Base-by-base conservation (phyloP, 1,284 basidiomycete species). In the Sanghuangporus baumii region DNA sequence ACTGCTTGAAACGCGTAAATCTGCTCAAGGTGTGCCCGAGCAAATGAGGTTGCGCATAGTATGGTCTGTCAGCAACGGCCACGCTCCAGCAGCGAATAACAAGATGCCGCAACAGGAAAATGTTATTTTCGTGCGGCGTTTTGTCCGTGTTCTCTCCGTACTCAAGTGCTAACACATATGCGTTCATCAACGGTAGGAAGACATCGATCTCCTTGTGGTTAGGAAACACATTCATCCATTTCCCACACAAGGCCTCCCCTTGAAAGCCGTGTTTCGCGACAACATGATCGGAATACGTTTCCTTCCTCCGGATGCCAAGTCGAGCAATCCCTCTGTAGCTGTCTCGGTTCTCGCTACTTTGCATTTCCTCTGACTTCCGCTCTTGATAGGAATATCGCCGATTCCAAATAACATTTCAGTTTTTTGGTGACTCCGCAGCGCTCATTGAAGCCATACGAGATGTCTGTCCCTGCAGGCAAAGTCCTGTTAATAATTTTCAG, bases 261-360 rank as follows among this genome's bases (percentile, higher is more conserved):
- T 91, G 41, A 91, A 89, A 71, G 89, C 87, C 6, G 87, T 90
- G 5, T 89, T 88, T 70, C 83, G 88, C 34, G 88, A 88, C 59
- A 76, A 79, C 12, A 77, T 86, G 0, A 85, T 91, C 41, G 89
- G 89, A 8, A 81, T 92, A 61, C 83, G 89, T 23, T 91, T 91
- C 69, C 75, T 88, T 47, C 76, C 67, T 79, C 81, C 48, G 77
- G 74, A 40, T 8, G 61, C 70, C 6, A 67, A 77, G 11, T 69
- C 76, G 37, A 76, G 72, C 50, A 68, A 72, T 40, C 70, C 70
- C 26, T 79, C 80, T 57, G 84, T 82, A 73, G 68, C 75, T 11
- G 26, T 16, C 34, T 43, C 11, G n/a, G 31, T 54, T 34, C 2
- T 12, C 20, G 9, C 23, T n/a, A 52, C 7, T 26, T 43, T 16